Conservation (phyloP, 192 early-diverging fungal genomes). For the Lobosporangium transversale region DNA sequence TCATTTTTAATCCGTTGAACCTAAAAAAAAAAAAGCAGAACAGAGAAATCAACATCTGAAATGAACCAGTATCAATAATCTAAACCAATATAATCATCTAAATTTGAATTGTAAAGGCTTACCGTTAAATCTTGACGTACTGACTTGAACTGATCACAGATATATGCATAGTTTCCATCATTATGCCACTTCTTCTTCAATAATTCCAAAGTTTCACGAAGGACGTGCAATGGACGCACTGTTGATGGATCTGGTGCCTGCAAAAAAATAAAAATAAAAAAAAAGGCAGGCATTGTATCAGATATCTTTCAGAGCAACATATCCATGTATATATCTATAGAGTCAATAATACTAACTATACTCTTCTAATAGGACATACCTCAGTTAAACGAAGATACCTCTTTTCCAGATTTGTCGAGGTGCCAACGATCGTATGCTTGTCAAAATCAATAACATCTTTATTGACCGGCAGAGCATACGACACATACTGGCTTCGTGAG, state of each 20-base stretch:
- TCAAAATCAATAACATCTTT: constrained; percentile 84
- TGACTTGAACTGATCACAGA: constrained; percentile 97
- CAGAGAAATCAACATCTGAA: no score
- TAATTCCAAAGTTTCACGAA: constrained; percentile 80
- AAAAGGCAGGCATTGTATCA: no score
- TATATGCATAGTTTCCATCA: constrained; percentile 92
- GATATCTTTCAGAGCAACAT: background rate
- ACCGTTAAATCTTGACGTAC: constrained; percentile 96
- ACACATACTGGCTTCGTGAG: constrained; percentile 12
- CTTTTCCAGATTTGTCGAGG: constrained; percentile 88
- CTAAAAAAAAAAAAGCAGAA: constrained; percentile 32
- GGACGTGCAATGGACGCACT: constrained; percentile 87
- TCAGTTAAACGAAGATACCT: constrained; percentile 92
- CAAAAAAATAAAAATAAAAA: background rate
- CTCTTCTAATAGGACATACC: constrained; percentile 51
- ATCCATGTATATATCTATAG: background rate
- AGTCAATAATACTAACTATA: background rate
- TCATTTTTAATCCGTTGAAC: constrained; percentile 92
- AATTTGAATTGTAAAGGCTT: no score
- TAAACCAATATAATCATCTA: no score
- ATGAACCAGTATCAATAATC: no score
- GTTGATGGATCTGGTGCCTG: constrained; percentile 91
- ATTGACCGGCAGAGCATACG: constrained; percentile 30
- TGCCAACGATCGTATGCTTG: constrained; percentile 88
- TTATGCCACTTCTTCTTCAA: constrained; percentile 83